Base-by-base conservation (phyloP, 371 early-diverging fungal species). In the Apophysomyces trapeziformis region DNA sequence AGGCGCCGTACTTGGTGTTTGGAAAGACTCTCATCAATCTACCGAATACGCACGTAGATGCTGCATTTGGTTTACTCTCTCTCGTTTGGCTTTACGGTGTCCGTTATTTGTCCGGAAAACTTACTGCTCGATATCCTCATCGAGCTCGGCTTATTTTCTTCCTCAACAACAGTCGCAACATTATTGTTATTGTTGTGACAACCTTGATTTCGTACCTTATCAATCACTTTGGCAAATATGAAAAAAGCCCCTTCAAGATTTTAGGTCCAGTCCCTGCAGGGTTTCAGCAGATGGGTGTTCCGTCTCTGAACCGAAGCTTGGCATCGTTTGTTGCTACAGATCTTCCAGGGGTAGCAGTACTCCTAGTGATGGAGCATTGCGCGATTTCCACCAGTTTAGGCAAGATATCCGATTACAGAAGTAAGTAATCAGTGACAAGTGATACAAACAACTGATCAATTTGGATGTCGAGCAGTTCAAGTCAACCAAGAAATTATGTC, bases 321-420 rank as follows among this genome's bases (percentile, higher is more conserved):
- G 61, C 89, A 2, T 62, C 77, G 5, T 66, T 68, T 12, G 75
- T 94, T 36, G 65, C 73, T 0, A 67, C 79, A 9, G 82, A 90
- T 64, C 62, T 92, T 7, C 83, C 87, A 4, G 87, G 89, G 26
- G 84, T 93, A 16, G 79, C 89, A 9, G 78, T 95, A n/a, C 82
- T 96, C 11, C 70, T 87, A 45, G 79, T 96, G 54, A 78, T 96
- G 76, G 97, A 97, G 74, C 95, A 95, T 70, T 87, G 94, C 68
- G 92, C 95, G 7, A 89, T 96, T 58, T 79, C 88, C 58, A 91
- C 91, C 69, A 89, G 91, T 54, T 89, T 94, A 68, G 95, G 74
- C 82, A 91, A 81, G 80, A 79, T 68, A 69, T 87, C 85, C n/a
- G 76, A 77, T 65, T 79, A 79, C 65, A 75, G 59, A 64, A 71